Evolutionary conservation across 345 rosid species (phyloP), one percentile per base, ranked within the genome.

Genomic region (Citrus maxima): DNA sequence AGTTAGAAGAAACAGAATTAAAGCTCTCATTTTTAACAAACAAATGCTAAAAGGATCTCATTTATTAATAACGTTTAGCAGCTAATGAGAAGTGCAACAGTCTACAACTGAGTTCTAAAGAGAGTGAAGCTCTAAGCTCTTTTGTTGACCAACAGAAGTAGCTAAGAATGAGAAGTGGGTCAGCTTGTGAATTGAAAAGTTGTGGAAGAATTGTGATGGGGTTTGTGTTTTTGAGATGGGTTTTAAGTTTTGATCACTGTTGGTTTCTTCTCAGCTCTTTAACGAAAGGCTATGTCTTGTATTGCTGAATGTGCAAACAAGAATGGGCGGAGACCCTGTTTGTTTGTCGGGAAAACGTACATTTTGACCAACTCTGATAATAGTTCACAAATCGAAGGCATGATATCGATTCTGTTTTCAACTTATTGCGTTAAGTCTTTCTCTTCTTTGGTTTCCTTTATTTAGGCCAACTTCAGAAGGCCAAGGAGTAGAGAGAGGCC

Each of bases 1-100:
- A 79, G 13, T 91, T 86, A 63, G 89, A 86, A 78, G 92, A 86
- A 65, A 89, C 89, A 7, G 89, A 78, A 81, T 75, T 58, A 35
- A 73, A 71, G 10, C 72, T 65, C 19, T 78, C 86, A 67, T 74
- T 77, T 73, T 79, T 87, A 7, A 88, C 95, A 81, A 87, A 91
- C 16, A 81, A 76, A 77, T 91, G 85, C 86, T 92, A 78, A 81
- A 93, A 91, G 73, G 97, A 90, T 67, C 91, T 86, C 27, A 89
- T 84, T 79, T 91, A 90, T 3, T 93, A 59, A 76, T 91, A 88
- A 79, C 85, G 88, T 18, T 81, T 78, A 55, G 87, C 85, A 25
- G 38, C 67, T 0, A 87, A 89, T 54, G 93, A 93, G 27, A 86
- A 83, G 61, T 85, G 80, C 34, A 90, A 81, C 55, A 90, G 69